Evolutionary conservation across 164 flowering plant species (phyloP).

Genomic region (Nymphaea thermarum): DNA sequence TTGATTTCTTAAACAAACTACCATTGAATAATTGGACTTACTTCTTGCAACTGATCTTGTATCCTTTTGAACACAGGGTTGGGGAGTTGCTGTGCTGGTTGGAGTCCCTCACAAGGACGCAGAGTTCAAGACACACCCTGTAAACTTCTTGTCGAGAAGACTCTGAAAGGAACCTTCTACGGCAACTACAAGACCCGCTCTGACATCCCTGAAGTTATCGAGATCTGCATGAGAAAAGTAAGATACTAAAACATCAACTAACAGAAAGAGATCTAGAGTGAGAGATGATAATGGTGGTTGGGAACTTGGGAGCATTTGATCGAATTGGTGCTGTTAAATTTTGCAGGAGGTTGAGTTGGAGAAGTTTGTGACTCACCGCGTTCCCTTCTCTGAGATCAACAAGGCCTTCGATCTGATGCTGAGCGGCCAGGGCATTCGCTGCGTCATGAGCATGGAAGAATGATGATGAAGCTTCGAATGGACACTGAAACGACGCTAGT

Average conservation of each 20-base stretch:
- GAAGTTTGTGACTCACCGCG: constrained; percentile 56
- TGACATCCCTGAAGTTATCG: constrained; percentile 57
- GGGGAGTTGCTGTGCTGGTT: constrained; percentile 65
- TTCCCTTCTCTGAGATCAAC: constrained; percentile 64
- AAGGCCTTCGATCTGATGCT: constrained; percentile 64
- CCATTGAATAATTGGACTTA: background rate
- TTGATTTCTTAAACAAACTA: no score
- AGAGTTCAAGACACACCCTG: constrained; percentile 48
- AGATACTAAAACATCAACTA: background rate
- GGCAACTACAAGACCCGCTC: constrained; percentile 60
- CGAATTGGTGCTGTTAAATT: background rate
- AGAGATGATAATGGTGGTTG: background rate
- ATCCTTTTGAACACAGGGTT: constrained; percentile 26
- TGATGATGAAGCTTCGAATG: background rate
- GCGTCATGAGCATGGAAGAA: constrained; percentile 34
- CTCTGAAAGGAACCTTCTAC: constrained; percentile 63
- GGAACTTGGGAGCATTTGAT: background rate
- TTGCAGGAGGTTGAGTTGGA: constrained; percentile 53
- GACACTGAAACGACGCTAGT: no score
- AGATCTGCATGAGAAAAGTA: constrained; percentile 71
- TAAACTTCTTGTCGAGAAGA: constrained; percentile 56
- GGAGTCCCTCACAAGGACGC: constrained; percentile 56
- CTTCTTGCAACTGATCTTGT: background rate
- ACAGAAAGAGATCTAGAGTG: background rate
- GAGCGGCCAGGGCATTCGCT: constrained; percentile 40